Conservation (phyloP, 768 basidiomycete species). For the Pleurotus platypus region DNA sequence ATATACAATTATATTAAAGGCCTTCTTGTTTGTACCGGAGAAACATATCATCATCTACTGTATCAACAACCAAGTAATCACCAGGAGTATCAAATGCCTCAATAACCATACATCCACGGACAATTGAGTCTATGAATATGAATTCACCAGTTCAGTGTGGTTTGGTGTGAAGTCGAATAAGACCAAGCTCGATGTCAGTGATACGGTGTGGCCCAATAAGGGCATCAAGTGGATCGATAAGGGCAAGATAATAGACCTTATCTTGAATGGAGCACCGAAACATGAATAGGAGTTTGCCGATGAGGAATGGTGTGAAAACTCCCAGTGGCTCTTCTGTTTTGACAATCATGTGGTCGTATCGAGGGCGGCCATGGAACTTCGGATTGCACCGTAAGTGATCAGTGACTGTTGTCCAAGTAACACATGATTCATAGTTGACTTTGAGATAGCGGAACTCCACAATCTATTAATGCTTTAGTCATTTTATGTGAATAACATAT, state of each 20-base stretch:
- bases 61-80: conserved; percentile 22
- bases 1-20: no score
- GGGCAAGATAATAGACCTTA: conserved; percentile 12
- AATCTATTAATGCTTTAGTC: background rate
- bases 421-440: conserved; percentile 20
- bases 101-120: conserved; percentile 21
- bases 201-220: background rate
- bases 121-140: conserved; percentile 23
- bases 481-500: background rate
- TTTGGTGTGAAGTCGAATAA: conserved; percentile 14
- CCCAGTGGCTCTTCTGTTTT: background rate
- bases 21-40: background rate
- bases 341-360: conserved; percentile 24
- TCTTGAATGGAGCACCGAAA: conserved; percentile 12
- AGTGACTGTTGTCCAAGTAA: conserved; percentile 22
- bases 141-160: conserved; percentile 12
- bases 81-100: conserved; percentile 13
- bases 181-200: conserved; percentile 20
- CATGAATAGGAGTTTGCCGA: conserved; percentile 18
- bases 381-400: conserved; percentile 28
- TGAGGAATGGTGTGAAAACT: conserved; percentile 9
- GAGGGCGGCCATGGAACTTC: conserved; percentile 18
- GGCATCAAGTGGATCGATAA: conserved; percentile 19
- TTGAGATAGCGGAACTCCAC: background rate
- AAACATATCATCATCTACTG: conserved; percentile 25